phyloP scores from a whole-genome alignment of 805 yeast genomes.

The Scheffersomyces stipitis region DNA sequence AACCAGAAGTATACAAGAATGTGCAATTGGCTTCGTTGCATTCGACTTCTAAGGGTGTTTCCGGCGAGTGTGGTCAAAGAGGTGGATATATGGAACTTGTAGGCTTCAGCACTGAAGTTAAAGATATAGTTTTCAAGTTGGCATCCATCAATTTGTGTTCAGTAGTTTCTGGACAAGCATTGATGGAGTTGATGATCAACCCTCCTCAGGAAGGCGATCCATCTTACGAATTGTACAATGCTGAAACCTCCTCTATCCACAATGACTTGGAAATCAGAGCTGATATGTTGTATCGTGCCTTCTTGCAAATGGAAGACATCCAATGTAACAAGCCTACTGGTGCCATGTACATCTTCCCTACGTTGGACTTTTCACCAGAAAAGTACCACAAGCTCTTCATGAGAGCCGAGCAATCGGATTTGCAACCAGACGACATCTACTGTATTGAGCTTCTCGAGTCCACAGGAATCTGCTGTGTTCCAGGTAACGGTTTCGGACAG shows the following conservation, averaged over 20 bases:
- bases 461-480: conserved; percentile 96
- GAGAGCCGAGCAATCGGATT: conserved; percentile 55
- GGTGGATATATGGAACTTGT: conserved; percentile 97
- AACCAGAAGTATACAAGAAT: conserved; percentile 56
- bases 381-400: conserved; percentile 54
- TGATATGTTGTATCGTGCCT: conserved; percentile 62
- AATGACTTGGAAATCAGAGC: conserved; percentile 66
- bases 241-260: conserved; percentile 64
- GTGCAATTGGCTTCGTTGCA: conserved; percentile 93
- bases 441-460: conserved; percentile 77
- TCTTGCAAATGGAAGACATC: conserved; percentile 76
- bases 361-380: conserved; percentile 53
- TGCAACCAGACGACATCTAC: conserved; percentile 83
- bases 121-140: conserved; percentile 72
- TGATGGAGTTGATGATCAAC: conserved; percentile 88
- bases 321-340: conserved; percentile 90
- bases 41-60: conserved; percentile 96
- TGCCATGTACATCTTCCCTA: conserved; percentile 96
- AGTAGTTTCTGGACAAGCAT: conserved; percentile 91
- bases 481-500: conserved; percentile 98
- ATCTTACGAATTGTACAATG: conserved; percentile 64
- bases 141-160: conserved; percentile 93
- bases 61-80: conserved; percentile 99
- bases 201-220: conserved; percentile 83
- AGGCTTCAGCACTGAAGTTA: conserved; percentile 72